Conservation (phyloP, 2,329 filamentous ascomycete species). For the Botrytis deweyae region DNA sequence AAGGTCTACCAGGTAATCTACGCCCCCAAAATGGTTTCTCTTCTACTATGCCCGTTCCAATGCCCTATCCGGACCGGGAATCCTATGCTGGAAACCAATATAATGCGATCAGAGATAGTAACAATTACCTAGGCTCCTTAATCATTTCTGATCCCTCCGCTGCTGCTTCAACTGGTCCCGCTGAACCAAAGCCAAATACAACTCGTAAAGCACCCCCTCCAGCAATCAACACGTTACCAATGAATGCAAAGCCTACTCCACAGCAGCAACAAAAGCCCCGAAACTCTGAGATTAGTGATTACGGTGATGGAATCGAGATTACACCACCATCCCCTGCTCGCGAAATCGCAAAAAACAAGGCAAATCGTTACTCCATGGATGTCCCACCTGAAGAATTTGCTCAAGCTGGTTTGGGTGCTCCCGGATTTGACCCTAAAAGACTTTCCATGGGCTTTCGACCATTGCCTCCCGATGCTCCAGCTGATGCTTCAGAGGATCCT, state of each 20-base stretch:
- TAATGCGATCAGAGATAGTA: constrained; percentile 32
- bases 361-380: constrained; percentile 41
- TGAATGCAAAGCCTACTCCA: constrained; percentile 40
- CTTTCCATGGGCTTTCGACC: constrained; percentile 77
- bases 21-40: constrained; percentile 24
- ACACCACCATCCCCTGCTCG: constrained; percentile 46
- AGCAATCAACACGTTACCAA: constrained; percentile 35
- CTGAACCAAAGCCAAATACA: constrained; percentile 18
- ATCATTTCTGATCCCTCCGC: constrained; percentile 26
- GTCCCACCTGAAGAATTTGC: constrained; percentile 41
- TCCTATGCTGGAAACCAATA: constrained; percentile 26
- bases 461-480: constrained; percentile 75
- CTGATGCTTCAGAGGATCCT: constrained; percentile 78
- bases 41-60: constrained; percentile 21
- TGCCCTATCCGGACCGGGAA: constrained; percentile 21
- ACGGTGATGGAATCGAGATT: constrained; percentile 52
- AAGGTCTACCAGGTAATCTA: constrained; percentile 29
- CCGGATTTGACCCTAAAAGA: constrained; percentile 54
- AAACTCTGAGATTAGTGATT: constrained; percentile 51
- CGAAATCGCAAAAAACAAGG: constrained; percentile 25
- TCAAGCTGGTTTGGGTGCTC: constrained; percentile 51
- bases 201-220: constrained; percentile 21
- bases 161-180: constrained; percentile 19
- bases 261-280: constrained; percentile 42
- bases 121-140: constrained; percentile 37